Conservation (phyloP, 2,329 filamentous ascomycete species). For the Fusarium nanum region DNA sequence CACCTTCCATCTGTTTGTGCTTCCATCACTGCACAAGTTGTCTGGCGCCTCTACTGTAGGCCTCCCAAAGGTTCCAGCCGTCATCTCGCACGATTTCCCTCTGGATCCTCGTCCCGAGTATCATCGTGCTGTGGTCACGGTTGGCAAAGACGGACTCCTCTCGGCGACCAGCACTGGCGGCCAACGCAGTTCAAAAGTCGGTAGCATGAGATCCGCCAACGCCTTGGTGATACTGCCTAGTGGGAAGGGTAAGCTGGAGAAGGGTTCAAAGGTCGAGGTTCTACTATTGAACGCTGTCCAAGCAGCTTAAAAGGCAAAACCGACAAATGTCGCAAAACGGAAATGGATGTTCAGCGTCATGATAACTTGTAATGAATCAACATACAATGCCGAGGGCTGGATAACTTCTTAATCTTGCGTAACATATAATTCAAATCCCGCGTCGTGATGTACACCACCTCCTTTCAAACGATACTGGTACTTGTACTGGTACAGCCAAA, state of each 20-base stretch:
- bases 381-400: constrained; percentile 33
- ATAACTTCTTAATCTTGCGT: constrained; percentile 38
- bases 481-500: constrained; percentile 53
- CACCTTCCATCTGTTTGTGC: constrained; percentile 92
- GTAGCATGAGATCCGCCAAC: constrained; percentile 90
- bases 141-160: constrained; percentile 73
- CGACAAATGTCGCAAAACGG: background rate
- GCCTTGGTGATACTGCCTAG: constrained; percentile 81
- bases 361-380: constrained; percentile 36
- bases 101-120: constrained; percentile 89
- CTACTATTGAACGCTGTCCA: constrained; percentile 75
- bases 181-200: constrained; percentile 89
- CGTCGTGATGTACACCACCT: constrained; percentile 51
- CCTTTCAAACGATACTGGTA: constrained; percentile 50
- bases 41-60: constrained; percentile 76
- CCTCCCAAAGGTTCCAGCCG: constrained; percentile 77
- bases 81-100: constrained; percentile 76
- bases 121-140: constrained; percentile 82
- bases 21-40: constrained; percentile 84
- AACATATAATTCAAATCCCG: constrained; percentile 45
- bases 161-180: constrained; percentile 85
- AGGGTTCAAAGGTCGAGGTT: constrained; percentile 79
- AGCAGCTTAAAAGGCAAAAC: constrained; percentile 14
- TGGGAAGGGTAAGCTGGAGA: constrained; percentile 71
- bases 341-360: constrained; percentile 17